Conservation (phyloP, 768 basidiomycete species). For the Gymnopilus junonius region DNA sequence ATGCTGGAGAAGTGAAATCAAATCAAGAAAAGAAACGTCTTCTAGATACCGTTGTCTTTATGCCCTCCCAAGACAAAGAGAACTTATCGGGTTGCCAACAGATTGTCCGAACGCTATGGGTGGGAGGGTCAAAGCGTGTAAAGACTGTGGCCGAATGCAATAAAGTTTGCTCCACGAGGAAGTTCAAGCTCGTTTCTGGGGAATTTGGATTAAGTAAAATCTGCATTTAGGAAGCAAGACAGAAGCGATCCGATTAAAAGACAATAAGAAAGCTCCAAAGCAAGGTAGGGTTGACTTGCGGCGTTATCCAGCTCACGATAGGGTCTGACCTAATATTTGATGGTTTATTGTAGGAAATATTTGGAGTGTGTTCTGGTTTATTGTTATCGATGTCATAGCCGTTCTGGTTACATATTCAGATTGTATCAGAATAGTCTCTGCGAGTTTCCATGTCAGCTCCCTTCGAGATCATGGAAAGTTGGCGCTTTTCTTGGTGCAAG, state of each 20-base stretch:
- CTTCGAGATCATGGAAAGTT: constrained; percentile 6
- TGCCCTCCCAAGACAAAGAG: constrained; percentile 31
- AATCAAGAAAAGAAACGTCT: constrained; percentile 12
- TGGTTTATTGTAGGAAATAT: constrained; percentile 33
- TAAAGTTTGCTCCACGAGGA: constrained; percentile 44
- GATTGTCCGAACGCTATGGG: constrained; percentile 28
- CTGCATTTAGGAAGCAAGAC: constrained; percentile 35
- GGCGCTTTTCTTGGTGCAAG: neutral
- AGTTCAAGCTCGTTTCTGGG: constrained; percentile 29
- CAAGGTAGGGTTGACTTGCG: constrained; percentile 31
- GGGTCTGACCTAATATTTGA: constrained; percentile 31
- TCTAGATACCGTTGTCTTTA: constrained; percentile 26
- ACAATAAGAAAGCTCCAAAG: constrained; percentile 40
- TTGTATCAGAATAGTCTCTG: constrained; percentile 10
- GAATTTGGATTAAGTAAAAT: constrained; percentile 31
- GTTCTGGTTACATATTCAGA: constrained; percentile 10
- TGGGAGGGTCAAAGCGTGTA: constrained; percentile 27
- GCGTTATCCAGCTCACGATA: constrained; percentile 25
- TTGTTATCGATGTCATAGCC: constrained; percentile 37
- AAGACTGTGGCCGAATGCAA: constrained; percentile 28
- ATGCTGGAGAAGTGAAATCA: constrained; percentile 7
- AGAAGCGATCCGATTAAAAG: constrained; percentile 26
- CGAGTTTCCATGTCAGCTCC: neutral
- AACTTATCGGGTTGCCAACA: constrained; percentile 26
- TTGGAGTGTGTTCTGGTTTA: constrained; percentile 38